phyloP scores from a whole-genome alignment of 345 rosid genomes.

The Alliaria petiolata region DNA sequence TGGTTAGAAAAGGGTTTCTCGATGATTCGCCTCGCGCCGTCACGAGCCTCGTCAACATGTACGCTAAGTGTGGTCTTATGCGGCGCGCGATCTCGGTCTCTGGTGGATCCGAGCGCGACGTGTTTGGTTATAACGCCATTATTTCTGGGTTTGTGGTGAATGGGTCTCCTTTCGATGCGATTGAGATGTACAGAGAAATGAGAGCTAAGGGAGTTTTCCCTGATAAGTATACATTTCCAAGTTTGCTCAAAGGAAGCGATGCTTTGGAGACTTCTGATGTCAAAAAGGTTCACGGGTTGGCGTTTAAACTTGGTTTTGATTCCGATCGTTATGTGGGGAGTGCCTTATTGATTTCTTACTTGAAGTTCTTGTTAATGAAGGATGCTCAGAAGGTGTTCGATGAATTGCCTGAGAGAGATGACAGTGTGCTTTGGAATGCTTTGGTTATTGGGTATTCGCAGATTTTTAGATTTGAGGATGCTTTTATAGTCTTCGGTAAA shows the following conservation, averaged over 20 bases:
- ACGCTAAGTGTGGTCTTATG: conserved; percentile 47
- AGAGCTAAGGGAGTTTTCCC: conserved; percentile 41
- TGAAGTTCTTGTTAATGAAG: conserved; percentile 36
- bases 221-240: conserved; percentile 58
- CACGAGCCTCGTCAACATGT: conserved; percentile 70
- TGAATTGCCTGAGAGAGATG: conserved; percentile 48
- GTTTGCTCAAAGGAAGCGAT: conserved; percentile 55
- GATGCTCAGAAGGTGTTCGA: conserved; percentile 57
- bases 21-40: conserved; percentile 37
- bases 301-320: conserved; percentile 49
- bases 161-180: conserved; percentile 37
- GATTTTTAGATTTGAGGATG: conserved; percentile 41
- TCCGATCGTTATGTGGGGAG: conserved; percentile 51
- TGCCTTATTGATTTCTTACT: conserved; percentile 41
- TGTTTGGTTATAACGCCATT: conserved; percentile 49
- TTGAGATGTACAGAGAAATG: conserved; percentile 44
- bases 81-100: conserved; percentile 32
- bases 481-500: conserved; percentile 35
- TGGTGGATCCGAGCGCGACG: conserved; percentile 33
- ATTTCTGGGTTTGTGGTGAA: conserved; percentile 50
- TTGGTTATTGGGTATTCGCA: conserved; percentile 58
- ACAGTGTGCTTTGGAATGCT: conserved; percentile 61
- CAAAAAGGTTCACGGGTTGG: conserved; percentile 49
- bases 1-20: conserved; percentile 45
- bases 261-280: conserved; percentile 40